Conservation (phyloP, 1,284 basidiomycete species). For the Coriolopsis trogii region DNA sequence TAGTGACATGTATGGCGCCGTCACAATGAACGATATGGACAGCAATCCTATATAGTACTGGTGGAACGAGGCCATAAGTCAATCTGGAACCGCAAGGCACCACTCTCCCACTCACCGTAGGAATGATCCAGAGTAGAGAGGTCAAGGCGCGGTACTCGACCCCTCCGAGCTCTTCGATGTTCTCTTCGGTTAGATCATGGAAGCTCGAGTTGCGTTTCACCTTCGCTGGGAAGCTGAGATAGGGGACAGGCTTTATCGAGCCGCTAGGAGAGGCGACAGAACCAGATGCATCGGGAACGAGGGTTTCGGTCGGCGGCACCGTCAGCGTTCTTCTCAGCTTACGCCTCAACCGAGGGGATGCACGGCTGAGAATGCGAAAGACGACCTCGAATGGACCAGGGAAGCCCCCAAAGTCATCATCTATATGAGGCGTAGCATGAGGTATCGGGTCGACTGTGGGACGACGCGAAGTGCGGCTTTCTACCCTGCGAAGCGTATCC, state of each 20-base stretch:
- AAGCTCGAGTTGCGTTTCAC: constrained; percentile 94
- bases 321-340: constrained; percentile 69
- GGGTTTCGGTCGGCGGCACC: constrained; percentile 71
- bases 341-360: constrained; percentile 61
- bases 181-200: constrained; percentile 75
- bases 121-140: constrained; percentile 64
- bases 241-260: constrained; percentile 65
- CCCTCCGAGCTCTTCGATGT: constrained; percentile 91
- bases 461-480: constrained; percentile 14
- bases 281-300: constrained; percentile 43
- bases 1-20: constrained; percentile 52
- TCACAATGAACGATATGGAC: constrained; percentile 60
- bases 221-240: constrained; percentile 84
- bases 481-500: constrained; percentile 2
- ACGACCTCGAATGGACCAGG: constrained; percentile 76
- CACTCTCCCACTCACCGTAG: constrained; percentile 26
- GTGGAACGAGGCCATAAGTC: neutral
- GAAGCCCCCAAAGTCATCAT: constrained; percentile 76
- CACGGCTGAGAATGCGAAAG: constrained; percentile 44
- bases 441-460: neutral
- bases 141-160: constrained; percentile 93
- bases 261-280: constrained; percentile 28
- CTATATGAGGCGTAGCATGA: neutral
- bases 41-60: constrained; percentile 59
- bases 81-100: neutral